phyloP scores from a whole-genome alignment of 2,329 filamentous ascomycete species.

The Colletotrichum eleusines region DNA sequence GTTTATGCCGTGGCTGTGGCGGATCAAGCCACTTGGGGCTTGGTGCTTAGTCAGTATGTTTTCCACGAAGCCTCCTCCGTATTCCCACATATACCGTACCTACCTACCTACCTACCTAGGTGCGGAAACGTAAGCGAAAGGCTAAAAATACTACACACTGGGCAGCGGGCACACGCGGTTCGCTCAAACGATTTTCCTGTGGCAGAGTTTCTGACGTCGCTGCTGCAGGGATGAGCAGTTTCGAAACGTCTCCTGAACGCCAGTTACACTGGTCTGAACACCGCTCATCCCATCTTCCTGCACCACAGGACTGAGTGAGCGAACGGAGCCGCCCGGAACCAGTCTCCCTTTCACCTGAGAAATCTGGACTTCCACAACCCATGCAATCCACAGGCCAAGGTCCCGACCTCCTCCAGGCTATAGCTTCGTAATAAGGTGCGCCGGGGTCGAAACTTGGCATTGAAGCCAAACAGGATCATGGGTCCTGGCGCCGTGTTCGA shows the following conservation, averaged over 20 bases:
- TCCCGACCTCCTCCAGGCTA: background rate
- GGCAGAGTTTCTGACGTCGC: slow-evolving; percentile 10
- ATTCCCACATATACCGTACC: too few relatives aligned
- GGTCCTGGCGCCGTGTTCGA: slow-evolving; percentile 11
- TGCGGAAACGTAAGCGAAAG: background rate
- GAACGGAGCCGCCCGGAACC: slow-evolving; percentile 13
- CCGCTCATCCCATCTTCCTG: slow-evolving; percentile 25
- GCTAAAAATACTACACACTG: slow-evolving; percentile 4
- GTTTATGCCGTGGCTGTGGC: background rate
- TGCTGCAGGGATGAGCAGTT: slow-evolving; percentile 31
- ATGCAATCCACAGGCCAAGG: slow-evolving; percentile 15
- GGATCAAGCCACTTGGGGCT: fast-evolving
- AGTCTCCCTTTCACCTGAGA: slow-evolving; percentile 13
- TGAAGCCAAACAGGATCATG: slow-evolving; percentile 6
- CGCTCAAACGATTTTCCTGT: slow-evolving; percentile 34
- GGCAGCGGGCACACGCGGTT: background rate
- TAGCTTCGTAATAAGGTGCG: slow-evolving; percentile 40
- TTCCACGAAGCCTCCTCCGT: too few relatives aligned
- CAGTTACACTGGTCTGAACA: slow-evolving; percentile 37
- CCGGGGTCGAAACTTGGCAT: slow-evolving; percentile 39
- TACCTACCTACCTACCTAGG: too few relatives aligned
- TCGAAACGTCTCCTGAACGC: slow-evolving; percentile 39
- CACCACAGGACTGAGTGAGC: slow-evolving; percentile 14
- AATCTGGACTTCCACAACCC: slow-evolving; percentile 5
- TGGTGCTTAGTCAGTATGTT: background rate